Evolutionary conservation across 1,139 yeast species (phyloP), one percentile per base, ranked within the genome.

Genomic region (Magnusiomyces suaveolens): DNA sequence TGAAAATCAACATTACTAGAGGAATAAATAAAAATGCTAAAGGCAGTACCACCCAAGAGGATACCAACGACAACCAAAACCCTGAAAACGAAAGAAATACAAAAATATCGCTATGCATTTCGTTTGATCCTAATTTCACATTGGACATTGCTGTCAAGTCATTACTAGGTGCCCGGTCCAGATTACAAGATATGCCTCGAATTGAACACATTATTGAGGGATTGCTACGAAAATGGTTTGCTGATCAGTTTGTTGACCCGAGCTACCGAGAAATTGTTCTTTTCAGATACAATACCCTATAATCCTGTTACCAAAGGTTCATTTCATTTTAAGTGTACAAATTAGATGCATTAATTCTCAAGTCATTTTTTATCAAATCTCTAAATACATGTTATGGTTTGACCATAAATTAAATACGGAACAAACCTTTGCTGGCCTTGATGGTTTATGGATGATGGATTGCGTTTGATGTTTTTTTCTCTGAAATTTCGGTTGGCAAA

Each of bases 181-280:
- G 92, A 67, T 74, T 92, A 44, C 96, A 92, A 68, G 92, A 92
- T 64, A 89, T 92, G 24, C 98, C 99, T 8, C 88, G 92, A 65
- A 83, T 92, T 44, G 82, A 96, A 10, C 82, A 88, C 51, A 73
- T 92, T 51, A 81, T 94, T 41, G 97, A 92, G 64, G 81, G 82
- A 57, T 83, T 83, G 60, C 76, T 92, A 51, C 78, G 95, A 60
- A 84, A 84, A 58, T 90, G 97, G 96, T 90, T 92, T 66, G 82
- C 84, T 25, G 97, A 89, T 62, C 75, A 96, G 58, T 88, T 96
- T 65, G 95, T 94, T 4, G 95, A 88, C 62, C 99, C 99, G 0
- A 74, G 90, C 58, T 87, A 83, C 62, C 95, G 87, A 66, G 82
- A 85, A 50, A 81, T 87, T 14, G 78, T 77, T 62, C 14, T 49